phyloP scores from a whole-genome alignment of 208 protist species.

The Trypanosoma melophagium region DNA sequence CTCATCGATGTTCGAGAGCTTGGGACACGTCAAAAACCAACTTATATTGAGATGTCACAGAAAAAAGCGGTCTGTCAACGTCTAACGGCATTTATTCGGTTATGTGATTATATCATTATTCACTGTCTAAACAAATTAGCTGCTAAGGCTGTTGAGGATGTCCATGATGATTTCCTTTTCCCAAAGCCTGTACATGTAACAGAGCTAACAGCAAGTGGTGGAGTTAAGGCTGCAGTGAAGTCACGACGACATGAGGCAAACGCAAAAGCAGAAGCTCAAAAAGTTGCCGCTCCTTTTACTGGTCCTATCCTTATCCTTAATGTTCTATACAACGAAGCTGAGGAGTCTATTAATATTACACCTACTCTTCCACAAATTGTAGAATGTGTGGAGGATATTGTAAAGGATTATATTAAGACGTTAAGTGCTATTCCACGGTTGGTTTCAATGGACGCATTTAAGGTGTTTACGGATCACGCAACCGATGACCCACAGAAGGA shows the following conservation, averaged over 20 bases:
- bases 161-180: slow-evolving; percentile 70
- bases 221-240: background rate
- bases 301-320: slow-evolving; percentile 81
- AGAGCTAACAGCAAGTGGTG: background rate
- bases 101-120: slow-evolving; percentile 95
- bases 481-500: slow-evolving; percentile 58
- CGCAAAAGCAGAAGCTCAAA: slow-evolving; percentile 28
- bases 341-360: slow-evolving; percentile 67
- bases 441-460: slow-evolving; percentile 86
- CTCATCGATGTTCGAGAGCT: slow-evolving; percentile 78
- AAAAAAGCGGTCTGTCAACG: slow-evolving; percentile 89
- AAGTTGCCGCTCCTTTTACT: slow-evolving; percentile 33
- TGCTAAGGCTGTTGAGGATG: slow-evolving; percentile 72
- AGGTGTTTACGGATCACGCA: slow-evolving; percentile 84
- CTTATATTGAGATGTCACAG: slow-evolving; percentile 93
- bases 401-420: slow-evolving; percentile 90
- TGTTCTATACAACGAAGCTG: slow-evolving; percentile 72
- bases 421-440: slow-evolving; percentile 82
- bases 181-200: slow-evolving; percentile 31
- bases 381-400: slow-evolving; percentile 84
- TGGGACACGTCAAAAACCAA: slow-evolving; percentile 83
- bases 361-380: slow-evolving; percentile 69
- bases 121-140: slow-evolving; percentile 86
- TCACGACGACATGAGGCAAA: slow-evolving; percentile 12
- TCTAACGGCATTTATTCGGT: slow-evolving; percentile 92